phyloP scores from a whole-genome alignment of 257 asterid genomes.

The Nicotiana tabacum region DNA sequence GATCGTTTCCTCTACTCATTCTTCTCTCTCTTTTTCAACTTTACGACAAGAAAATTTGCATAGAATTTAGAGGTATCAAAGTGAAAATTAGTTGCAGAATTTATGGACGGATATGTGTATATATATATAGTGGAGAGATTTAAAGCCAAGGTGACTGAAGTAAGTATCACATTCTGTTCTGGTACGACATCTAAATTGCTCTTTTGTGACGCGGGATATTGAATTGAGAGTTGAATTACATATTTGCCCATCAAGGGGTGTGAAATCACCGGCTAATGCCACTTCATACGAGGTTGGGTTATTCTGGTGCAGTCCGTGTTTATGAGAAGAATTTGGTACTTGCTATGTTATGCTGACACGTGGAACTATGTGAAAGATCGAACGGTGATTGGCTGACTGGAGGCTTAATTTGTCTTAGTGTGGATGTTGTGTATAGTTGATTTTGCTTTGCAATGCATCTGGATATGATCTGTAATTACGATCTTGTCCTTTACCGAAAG shows the following conservation, averaged over 20 bases:
- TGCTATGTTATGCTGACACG: background rate
- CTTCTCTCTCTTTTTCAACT: slow-evolving; percentile 2
- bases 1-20: slow-evolving; percentile 80
- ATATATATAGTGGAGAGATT: background rate
- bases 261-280: background rate
- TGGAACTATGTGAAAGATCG: background rate
- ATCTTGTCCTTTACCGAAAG: background rate
- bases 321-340: too few species aligned
- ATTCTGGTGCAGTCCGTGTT: too few species aligned
- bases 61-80: background rate
- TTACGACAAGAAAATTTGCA: background rate
- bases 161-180: background rate
- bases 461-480: background rate
- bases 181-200: background rate
- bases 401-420: background rate
- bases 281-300: background rate
- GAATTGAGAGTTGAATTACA: background rate
- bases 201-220: slow-evolving; percentile 13
- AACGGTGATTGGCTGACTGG: accelerated
- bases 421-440: background rate
- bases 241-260: background rate
- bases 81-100: background rate
- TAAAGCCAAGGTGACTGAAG: slow-evolving; percentile 5
- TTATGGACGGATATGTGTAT: background rate
- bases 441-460: background rate